phyloP scores from a whole-genome alignment of 2,329 filamentous ascomycete species.

The Pseudogymnoascus sp. region DNA sequence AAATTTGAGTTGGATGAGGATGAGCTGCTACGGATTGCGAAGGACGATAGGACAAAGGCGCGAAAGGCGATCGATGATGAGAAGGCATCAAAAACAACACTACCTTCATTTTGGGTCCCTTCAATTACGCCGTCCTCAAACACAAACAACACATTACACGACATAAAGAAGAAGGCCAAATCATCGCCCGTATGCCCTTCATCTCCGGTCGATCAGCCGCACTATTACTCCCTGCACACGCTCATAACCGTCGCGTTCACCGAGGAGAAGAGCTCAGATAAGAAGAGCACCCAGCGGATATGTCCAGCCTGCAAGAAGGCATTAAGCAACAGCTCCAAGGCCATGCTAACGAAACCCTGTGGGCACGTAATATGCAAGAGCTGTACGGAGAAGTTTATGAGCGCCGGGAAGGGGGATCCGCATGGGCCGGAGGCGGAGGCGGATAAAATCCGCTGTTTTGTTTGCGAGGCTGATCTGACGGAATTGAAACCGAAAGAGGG shows the following conservation, averaged over 20 bases:
- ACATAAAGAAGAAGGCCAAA: constrained; percentile 54
- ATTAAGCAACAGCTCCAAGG: constrained; percentile 72
- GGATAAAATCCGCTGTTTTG: constrained; percentile 63
- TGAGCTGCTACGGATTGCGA: constrained; percentile 61
- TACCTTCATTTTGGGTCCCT: constrained; percentile 91
- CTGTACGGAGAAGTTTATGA: constrained; percentile 78
- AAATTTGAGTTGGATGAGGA: constrained; percentile 75
- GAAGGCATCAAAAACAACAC: constrained; percentile 56
- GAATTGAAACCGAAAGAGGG: constrained; percentile 30
- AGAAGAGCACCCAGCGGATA: constrained; percentile 42
- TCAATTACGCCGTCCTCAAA: constrained; percentile 66
- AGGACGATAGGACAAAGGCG: constrained; percentile 60
- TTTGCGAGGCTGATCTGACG: constrained; percentile 74
- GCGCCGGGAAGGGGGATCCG: constrained; percentile 47
- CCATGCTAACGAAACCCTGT: constrained; percentile 76
- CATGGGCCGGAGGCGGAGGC: constrained; percentile 44
- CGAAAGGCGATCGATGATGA: constrained; percentile 64
- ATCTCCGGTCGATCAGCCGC: constrained; percentile 55
- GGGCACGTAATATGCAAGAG: constrained; percentile 84
- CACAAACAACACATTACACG: constrained; percentile 46
- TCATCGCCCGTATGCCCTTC: constrained; percentile 67
- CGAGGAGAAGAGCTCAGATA: constrained; percentile 51
- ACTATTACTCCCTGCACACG: constrained; percentile 68
- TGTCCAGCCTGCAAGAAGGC: constrained; percentile 83
- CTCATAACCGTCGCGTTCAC: constrained; percentile 70